These are phyloP conservation scores for Annulohypoxylon moriforme DNA, from an alignment of 495 filamentous ascomycete species.

Conservation along the genomic window DNA sequence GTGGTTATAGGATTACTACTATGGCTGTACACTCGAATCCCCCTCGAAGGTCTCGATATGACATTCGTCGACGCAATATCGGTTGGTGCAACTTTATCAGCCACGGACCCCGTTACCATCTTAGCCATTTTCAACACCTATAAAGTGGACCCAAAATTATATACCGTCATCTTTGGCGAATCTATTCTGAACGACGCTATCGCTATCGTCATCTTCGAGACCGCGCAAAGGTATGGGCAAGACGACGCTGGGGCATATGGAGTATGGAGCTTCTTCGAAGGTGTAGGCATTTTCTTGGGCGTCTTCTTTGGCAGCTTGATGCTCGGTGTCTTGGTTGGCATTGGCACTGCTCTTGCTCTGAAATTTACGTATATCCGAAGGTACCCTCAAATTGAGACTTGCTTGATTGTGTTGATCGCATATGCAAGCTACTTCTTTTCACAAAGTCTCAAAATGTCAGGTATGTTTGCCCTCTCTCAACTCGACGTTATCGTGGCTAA, in stretches of 20 bases:
- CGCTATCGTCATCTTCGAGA: conserved; percentile 98
- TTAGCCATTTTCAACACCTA: conserved; percentile 99
- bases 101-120: conserved; percentile 97
- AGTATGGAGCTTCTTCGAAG: conserved; percentile 83
- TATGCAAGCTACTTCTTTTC: conserved; percentile 98
- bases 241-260: conserved; percentile 70
- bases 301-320: conserved; percentile 95
- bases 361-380: conserved; percentile 94
- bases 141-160: conserved; percentile 98
- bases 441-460: conserved; percentile 92
- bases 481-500: conserved; percentile 23
- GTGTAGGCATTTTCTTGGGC: conserved; percentile 91
- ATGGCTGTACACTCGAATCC: conserved; percentile 87
- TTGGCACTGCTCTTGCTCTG: conserved; percentile 84
- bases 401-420: conserved; percentile 89
- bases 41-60: conserved; percentile 84
- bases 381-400: conserved; percentile 96
- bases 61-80: conserved; percentile 94
- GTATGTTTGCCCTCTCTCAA: conserved; percentile 63
- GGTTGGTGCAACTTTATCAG: conserved; percentile 93
- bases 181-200: conserved; percentile 98
- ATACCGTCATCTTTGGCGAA: conserved; percentile 98
- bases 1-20: conserved; percentile 89
- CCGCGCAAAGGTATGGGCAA: conserved; percentile 87
- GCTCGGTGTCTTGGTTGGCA: conserved; percentile 87